A percentile compares a stretch with the other conserved stretches of the same genome.
phyloP scores from a whole-genome alignment of 371 early-diverging fungal genomes.

The Dichotomocladium elegans region DNA sequence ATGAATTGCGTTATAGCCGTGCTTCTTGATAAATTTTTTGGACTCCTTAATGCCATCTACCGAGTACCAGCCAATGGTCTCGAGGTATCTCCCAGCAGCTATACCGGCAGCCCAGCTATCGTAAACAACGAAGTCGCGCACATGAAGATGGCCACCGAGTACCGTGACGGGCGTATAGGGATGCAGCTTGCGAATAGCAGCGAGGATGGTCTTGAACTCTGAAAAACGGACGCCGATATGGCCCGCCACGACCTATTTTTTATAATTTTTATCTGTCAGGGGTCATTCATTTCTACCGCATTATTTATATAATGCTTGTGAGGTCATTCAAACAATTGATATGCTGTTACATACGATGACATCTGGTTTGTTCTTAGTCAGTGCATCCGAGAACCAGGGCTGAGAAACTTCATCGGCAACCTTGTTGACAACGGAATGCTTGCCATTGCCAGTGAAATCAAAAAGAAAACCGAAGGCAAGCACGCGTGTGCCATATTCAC shows the following conservation, averaged over 20 bases:
- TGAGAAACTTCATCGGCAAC: conserved; percentile 45
- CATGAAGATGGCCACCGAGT: conserved; percentile 59
- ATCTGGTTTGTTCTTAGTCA: conserved; percentile 43
- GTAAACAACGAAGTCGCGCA: conserved; percentile 50
- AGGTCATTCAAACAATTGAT: not conserved
- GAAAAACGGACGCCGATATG: conserved; percentile 48
- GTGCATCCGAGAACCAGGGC: conserved; percentile 57
- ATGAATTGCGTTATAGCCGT: conserved; percentile 11
- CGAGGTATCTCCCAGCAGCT: conserved; percentile 55
- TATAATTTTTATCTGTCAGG: too few species aligned
- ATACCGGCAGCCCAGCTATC: conserved; percentile 54
- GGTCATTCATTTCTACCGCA: not conserved
- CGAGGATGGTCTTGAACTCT: conserved; percentile 42
- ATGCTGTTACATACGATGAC: conserved; percentile 26
- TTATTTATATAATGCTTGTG: not conserved
- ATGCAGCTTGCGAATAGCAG: conserved; percentile 48
- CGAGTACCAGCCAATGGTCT: conserved; percentile 59
- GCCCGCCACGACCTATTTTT: conserved; percentile 31
- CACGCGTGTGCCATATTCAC: conserved; percentile 53
- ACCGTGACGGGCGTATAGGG: conserved; percentile 54
- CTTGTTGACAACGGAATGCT: conserved; percentile 33
- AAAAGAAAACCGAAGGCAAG: conserved; percentile 56
- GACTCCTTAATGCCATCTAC: conserved; percentile 19
- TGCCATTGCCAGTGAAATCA: conserved; percentile 44
- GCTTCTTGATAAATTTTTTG: conserved; percentile 11